Base-by-base conservation (phyloP, 805 yeast species). In the Grigorovia transvaalensis region DNA sequence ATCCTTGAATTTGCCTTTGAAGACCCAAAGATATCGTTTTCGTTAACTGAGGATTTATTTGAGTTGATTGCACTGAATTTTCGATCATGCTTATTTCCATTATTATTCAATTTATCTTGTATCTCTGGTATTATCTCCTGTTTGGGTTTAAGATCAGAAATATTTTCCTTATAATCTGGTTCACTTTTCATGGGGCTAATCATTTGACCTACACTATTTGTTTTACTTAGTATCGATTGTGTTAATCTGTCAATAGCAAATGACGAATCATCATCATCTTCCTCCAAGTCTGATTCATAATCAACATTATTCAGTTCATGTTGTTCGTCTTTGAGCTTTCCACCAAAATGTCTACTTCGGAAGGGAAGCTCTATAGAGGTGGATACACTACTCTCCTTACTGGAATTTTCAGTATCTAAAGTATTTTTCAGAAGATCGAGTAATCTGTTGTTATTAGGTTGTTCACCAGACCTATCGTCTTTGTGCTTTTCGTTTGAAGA, bases 381-480 rank as follows among this genome's bases (percentile, higher is more conserved):
- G 4, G 46, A 20, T 8, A 9, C 47, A 45, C 40, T 45, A 11
- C 27, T 45, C 4, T 45, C 18, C 4, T 45, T 17, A 33, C 27
- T 29, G 17, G 38, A 29, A n/a, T 13, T 8, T 38, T 38, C 42
- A n/a, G 4, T 38, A 15, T 15, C 42, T 38, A 95, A 95, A 20
- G 76, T 70, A 44, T 71, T 60, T 13, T 61, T 64, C 38, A 62
- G 63, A 51, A 53, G 38, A 9, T 43, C 35, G 35, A 11, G 17
- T 17, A 41, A 17, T 20, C 30, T 18, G 5, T 11, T 46, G 9
- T 49, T 42, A 11, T 30, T 41, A 35, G 30, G 44, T 33, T 33
- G 38, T 13, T 49, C 44, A 49, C 51, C 44, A 20, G 47, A 23
- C 9, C 19, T 48, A 44, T 44, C 30, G 35, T 13, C 15, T 3